A percentile compares a stretch with the other conserved stretches of the same genome.
Conservation (phyloP, 169 alveolate species). For the Babesia ovis region DNA sequence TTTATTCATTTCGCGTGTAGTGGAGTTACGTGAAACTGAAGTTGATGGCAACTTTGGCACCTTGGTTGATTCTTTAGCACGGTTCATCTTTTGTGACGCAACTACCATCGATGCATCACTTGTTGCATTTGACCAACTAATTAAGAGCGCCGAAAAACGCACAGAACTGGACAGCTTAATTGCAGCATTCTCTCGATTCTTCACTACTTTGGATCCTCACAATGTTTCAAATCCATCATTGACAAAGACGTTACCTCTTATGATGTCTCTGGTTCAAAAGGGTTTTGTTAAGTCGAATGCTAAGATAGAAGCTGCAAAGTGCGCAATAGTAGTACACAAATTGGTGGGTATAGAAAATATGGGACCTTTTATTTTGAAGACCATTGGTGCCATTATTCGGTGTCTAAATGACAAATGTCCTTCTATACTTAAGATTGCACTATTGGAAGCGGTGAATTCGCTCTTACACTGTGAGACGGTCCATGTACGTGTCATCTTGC, state of each 20-base stretch:
- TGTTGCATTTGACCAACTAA: constrained; percentile 7
- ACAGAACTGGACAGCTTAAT: constrained; percentile 30
- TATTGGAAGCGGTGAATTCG: constrained; percentile 16
- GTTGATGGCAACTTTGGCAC: constrained; percentile 27
- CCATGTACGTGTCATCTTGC: constrained; percentile 31
- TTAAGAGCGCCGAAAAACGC: constrained; percentile 35
- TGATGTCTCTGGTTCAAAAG: constrained; percentile 22
- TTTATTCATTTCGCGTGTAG: background rate
- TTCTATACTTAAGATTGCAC: constrained; percentile 19
- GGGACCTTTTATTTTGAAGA: constrained; percentile 48
- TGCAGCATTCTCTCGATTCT: constrained; percentile 1
- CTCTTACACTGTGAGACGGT: constrained; percentile 22
- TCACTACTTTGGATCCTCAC: background rate
- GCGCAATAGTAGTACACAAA: constrained; percentile 5
- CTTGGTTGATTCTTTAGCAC: constrained; percentile 20
- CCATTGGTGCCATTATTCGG: constrained; percentile 47
- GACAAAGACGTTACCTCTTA: constrained; percentile 7
- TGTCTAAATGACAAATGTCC: constrained; percentile 37
- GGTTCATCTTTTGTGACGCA: constrained; percentile 21
- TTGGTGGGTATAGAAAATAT: constrained; percentile 21
- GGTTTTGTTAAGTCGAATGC: constrained; percentile 18
- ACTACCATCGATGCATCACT: constrained; percentile 1
- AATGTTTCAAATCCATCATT: background rate
- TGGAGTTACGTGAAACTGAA: constrained; percentile 23
- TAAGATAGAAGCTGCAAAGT: constrained; percentile 32